These are phyloP conservation scores for Carallia pectinifolia DNA, from an alignment of 345 rosid genomes.

Conservation along the genomic window DNA sequence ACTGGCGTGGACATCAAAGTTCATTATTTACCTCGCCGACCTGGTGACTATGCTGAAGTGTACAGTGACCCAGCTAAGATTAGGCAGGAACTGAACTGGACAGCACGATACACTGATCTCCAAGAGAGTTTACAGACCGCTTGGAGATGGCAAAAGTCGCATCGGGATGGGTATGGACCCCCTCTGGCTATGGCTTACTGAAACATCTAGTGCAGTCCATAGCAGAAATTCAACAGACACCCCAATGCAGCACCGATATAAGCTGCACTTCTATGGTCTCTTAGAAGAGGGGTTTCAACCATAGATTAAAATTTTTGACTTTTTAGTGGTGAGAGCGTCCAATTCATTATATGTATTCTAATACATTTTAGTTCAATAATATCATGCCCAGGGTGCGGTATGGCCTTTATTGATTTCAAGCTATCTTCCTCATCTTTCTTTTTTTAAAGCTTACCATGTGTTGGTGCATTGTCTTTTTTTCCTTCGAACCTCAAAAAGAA, in stretches of 20 bases:
- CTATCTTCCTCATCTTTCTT: too few relatives aligned
- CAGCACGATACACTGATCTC: constrained; percentile 75
- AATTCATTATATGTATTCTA: constrained; percentile 28
- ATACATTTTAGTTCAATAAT: constrained; percentile 14
- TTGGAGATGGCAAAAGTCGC: constrained; percentile 95
- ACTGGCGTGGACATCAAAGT: constrained; percentile 76
- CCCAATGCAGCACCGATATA: constrained; percentile 2
- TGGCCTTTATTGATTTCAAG: neutral
- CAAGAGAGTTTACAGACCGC: constrained; percentile 69
- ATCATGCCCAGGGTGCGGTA: constrained; percentile 7
- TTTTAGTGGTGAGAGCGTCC: constrained; percentile 5
- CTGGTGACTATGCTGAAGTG: constrained; percentile 96
- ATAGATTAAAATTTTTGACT: neutral
- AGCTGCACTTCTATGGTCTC: constrained; percentile 10
- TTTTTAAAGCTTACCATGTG: too few relatives aligned
- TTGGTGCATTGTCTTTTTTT: too few relatives aligned
- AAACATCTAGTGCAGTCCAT: constrained; percentile 3
- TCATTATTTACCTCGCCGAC: constrained; percentile 74
- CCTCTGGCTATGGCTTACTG: constrained; percentile 31
- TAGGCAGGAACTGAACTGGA: constrained; percentile 72
- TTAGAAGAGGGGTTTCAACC: neutral
- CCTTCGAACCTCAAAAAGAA: too few relatives aligned
- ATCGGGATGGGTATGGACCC: constrained; percentile 66
- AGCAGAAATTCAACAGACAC: neutral
- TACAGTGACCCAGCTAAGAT: constrained; percentile 87